These are phyloP conservation scores for Eucalyptus marginata DNA, from an alignment of 345 rosid genomes.

Conservation along the genomic window DNA sequence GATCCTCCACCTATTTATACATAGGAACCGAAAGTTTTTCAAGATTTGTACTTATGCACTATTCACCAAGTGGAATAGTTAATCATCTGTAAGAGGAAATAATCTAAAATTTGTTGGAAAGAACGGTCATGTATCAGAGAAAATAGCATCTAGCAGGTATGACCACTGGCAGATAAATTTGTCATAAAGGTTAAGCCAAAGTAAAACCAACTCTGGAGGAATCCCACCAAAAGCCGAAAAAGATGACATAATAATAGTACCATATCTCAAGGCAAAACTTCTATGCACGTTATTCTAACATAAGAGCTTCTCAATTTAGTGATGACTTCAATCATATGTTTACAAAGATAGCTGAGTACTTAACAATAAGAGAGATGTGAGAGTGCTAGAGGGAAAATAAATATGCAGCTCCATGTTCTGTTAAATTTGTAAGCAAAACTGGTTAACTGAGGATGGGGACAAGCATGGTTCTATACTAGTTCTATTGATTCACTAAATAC, in stretches of 20 bases:
- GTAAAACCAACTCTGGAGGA: background rate
- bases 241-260: background rate
- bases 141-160: background rate
- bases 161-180: background rate
- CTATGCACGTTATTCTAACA: background rate
- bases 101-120: background rate
- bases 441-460: background rate
- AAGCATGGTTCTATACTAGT: background rate
- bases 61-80: background rate
- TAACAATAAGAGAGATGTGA: background rate
- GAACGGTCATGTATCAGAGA: background rate
- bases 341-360: background rate
- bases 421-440: background rate
- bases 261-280: background rate
- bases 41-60: background rate
- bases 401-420: background rate
- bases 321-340: background rate
- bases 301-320: background rate
- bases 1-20: slow-evolving; percentile 66
- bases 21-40: background rate
- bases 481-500: background rate
- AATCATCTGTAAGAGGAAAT: background rate
- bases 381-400: background rate
- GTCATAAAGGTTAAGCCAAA: background rate
- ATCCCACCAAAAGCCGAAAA: background rate